A percentile compares a stretch with the other conserved stretches of the same genome.
phyloP scores from a whole-genome alignment of 495 filamentous ascomycete genomes.

The Hyaloscypha finlandica region DNA sequence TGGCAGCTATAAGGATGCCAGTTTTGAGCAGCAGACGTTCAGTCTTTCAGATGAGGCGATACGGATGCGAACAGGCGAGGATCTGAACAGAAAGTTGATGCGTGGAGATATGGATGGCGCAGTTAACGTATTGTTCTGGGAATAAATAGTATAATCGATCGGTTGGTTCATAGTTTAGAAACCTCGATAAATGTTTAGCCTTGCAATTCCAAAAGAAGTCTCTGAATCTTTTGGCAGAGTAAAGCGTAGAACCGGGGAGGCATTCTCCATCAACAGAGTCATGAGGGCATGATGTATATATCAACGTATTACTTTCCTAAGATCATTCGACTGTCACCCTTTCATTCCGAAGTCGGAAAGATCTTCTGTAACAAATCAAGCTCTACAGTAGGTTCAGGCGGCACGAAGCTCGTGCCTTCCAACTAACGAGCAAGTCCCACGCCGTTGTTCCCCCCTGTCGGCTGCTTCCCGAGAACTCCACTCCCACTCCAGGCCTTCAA shows the following conservation, averaged over 20 bases:
- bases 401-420: not conserved
- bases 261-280: not conserved
- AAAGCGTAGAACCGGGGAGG: not conserved
- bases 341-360: not conserved
- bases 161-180: slow-evolving; percentile 20
- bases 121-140: slow-evolving; percentile 8
- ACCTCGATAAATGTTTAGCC: slow-evolving; percentile 8
- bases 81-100: not conserved
- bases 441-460: not conserved
- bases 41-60: not conserved
- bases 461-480: not conserved
- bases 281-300: no score
- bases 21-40: not conserved
- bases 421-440: not conserved
- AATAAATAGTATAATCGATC: slow-evolving; percentile 20
- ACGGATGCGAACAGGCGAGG: not conserved
- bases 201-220: slow-evolving; percentile 9
- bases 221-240: not conserved
- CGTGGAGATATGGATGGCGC: slow-evolving; percentile 5
- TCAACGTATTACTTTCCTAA: no score
- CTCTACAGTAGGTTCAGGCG: not conserved
- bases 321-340: no score
- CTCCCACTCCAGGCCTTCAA: not conserved
- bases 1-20: not conserved
- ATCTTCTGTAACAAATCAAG: not conserved